These are phyloP conservation scores for Perkinsus olseni DNA, from an alignment of 169 alveolate species.

Conservation along the genomic window DNA sequence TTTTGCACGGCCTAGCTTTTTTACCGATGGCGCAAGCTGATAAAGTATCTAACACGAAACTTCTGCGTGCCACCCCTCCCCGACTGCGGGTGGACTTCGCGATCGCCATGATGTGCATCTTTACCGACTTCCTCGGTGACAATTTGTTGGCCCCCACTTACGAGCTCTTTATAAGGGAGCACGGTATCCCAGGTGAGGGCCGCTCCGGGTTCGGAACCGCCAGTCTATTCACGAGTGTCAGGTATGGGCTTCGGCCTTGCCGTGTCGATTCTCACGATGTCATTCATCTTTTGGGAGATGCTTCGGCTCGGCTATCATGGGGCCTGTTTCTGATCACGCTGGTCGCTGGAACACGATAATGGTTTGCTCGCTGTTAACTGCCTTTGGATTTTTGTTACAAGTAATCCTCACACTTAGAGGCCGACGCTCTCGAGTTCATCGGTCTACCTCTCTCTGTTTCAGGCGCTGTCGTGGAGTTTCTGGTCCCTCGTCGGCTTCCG, in stretches of 20 bases:
- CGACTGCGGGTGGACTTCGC: not conserved
- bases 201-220: not conserved
- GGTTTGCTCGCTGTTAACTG: not conserved
- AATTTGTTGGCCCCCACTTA: not conserved
- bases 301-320: not conserved
- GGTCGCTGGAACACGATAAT: not conserved
- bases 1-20: no score
- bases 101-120: not conserved
- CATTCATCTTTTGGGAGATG: not conserved
- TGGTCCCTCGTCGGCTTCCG: not conserved
- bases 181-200: not conserved
- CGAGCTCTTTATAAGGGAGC: not conserved
- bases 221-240: not conserved
- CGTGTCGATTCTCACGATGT: not conserved
- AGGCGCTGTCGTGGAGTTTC: not conserved
- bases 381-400: not conserved
- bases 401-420: no score
- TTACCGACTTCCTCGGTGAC: not conserved
- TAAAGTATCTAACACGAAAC: not conserved
- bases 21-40: no score
- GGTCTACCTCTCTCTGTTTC: not conserved
- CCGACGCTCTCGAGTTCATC: not conserved
- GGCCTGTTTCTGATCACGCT: not conserved
- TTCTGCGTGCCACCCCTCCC: not conserved
- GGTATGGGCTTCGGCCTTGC: not conserved